Evolutionary conservation across 108 stramenopile species (phyloP).

Genomic region (Pseudonitzschia pungens): DNA sequence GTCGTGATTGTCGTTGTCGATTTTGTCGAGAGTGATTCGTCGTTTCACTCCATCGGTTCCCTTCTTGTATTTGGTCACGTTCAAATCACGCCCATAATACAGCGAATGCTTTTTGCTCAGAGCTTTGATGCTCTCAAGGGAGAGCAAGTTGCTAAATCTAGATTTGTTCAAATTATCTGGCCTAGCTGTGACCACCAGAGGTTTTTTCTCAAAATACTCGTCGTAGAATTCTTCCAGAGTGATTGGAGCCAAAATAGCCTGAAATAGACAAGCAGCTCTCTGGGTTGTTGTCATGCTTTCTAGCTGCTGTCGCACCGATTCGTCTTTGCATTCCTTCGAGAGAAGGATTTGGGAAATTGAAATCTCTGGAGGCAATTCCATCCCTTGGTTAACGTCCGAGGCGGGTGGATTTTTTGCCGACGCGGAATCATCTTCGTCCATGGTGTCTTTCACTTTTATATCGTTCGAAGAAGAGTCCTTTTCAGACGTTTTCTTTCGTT

Average conservation of each 20-base stretch:
- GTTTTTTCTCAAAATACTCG: conserved; percentile 83
- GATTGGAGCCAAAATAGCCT: conserved; percentile 67
- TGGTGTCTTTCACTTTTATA: neutral
- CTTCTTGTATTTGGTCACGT: conserved; percentile 86
- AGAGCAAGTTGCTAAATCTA: conserved; percentile 65
- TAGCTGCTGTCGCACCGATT: conserved; percentile 17
- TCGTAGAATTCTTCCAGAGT: conserved; percentile 67
- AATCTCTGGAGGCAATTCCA: neutral
- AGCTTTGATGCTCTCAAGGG: conserved; percentile 49
- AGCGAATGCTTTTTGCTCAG: conserved; percentile 58
- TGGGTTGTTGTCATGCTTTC: conserved; percentile 46
- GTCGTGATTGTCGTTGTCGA: conserved; percentile 36
- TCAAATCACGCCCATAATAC: conserved; percentile 87
- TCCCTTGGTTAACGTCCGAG: neutral
- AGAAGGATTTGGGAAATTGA: conserved; percentile 39
- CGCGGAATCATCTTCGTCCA: neutral
- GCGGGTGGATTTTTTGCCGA: neutral
- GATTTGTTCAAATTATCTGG: conserved; percentile 15
- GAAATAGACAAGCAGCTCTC: conserved; percentile 60
- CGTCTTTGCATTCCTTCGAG: conserved; percentile 20
- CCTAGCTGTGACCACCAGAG: conserved; percentile 52
- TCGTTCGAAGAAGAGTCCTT: neutral
- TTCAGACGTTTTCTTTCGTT: conserved; percentile 2
- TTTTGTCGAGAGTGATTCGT: conserved; percentile 72
- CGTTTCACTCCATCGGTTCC: conserved; percentile 71